Conservation (phyloP, 177 flowering plant genomes). For the Vitis hybrid region DNA sequence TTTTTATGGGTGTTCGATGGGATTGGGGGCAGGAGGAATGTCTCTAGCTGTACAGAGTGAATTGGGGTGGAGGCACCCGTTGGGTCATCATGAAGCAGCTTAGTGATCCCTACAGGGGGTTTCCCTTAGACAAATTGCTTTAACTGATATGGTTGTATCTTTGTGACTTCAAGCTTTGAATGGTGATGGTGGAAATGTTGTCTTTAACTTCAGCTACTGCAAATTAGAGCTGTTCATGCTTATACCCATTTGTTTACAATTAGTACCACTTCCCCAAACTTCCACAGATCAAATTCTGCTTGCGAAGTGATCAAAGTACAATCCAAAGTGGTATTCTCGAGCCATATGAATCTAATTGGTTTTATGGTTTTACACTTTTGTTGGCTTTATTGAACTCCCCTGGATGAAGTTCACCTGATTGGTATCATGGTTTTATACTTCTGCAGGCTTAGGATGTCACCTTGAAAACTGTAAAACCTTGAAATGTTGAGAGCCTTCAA, state of each 20-base stretch:
- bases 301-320: not conserved
- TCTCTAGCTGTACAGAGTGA: too few species aligned
- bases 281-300: not conserved
- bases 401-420: too few species aligned
- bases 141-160: too few species aligned
- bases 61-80: too few species aligned
- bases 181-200: not conserved
- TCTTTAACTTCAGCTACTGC: not conserved
- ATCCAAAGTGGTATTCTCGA: not conserved
- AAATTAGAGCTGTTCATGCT: not conserved
- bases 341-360: not conserved
- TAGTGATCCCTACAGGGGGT: too few species aligned
- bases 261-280: not conserved
- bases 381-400: not conserved
- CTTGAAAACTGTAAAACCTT: not conserved
- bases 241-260: not conserved
- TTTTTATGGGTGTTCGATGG: not conserved
- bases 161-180: not conserved
- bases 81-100: too few species aligned
- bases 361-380: not conserved
- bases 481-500: not conserved
- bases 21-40: too few species aligned
- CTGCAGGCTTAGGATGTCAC: not conserved
- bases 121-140: not conserved
- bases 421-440: too few species aligned